Conservation (phyloP, 768 basidiomycete genomes). For the Serpula lacrymans region DNA sequence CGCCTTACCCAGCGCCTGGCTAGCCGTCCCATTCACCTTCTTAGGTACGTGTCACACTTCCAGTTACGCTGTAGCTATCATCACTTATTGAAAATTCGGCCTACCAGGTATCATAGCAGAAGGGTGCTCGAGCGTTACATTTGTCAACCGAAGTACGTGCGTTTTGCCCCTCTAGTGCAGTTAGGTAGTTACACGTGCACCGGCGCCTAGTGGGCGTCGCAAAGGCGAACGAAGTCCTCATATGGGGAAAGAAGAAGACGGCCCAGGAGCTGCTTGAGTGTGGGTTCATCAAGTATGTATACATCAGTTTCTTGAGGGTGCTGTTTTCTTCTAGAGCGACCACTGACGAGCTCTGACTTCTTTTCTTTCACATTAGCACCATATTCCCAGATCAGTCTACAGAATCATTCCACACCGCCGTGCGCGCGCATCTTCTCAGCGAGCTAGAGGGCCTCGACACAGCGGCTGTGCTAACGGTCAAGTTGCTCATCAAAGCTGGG, state of each 20-base stretch:
- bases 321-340: too few relatives aligned
- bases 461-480: slow-evolving; percentile 48
- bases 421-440: slow-evolving; percentile 45
- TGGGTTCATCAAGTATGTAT: slow-evolving; percentile 64
- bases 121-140: slow-evolving; percentile 66
- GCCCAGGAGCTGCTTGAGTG: slow-evolving; percentile 54
- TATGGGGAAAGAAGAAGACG: slow-evolving; percentile 65
- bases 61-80: not conserved
- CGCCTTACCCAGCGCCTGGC: slow-evolving; percentile 55
- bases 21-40: slow-evolving; percentile 67
- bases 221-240: slow-evolving; percentile 67
- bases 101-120: slow-evolving; percentile 59
- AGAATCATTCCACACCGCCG: slow-evolving; percentile 50
- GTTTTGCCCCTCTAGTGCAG: slow-evolving; percentile 1
- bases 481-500: slow-evolving; percentile 51
- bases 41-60: slow-evolving; percentile 36
- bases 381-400: slow-evolving; percentile 54
- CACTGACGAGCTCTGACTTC: too few relatives aligned
- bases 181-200: not conserved
- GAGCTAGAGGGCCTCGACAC: slow-evolving; percentile 59
- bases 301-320: not conserved
- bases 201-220: slow-evolving; percentile 62
- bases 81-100: slow-evolving; percentile 3
- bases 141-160: slow-evolving; percentile 58
- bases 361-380: slow-evolving; percentile 40